phyloP scores from a whole-genome alignment of 2,329 filamentous ascomycete species.

The Fusarium floridanum region DNA sequence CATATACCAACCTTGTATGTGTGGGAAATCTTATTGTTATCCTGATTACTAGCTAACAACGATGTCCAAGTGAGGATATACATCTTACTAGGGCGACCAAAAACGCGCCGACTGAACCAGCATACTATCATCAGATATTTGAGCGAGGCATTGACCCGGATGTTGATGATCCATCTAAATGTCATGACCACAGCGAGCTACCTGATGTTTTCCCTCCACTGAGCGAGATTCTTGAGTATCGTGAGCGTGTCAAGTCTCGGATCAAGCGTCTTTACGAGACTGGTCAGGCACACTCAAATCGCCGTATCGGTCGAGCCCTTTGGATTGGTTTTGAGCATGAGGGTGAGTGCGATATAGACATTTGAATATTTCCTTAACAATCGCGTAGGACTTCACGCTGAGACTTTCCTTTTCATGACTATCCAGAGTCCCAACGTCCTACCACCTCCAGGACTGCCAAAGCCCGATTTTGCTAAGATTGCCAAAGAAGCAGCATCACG shows the following conservation, averaged over 20 bases:
- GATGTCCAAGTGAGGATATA: constrained; percentile 22
- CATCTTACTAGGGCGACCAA: constrained; percentile 11
- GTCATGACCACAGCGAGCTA: constrained; percentile 33
- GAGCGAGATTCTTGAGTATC: constrained; percentile 21
- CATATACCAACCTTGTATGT: constrained; percentile 36
- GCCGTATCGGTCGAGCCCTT: constrained; percentile 15
- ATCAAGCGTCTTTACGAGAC: constrained; percentile 14
- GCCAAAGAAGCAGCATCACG: constrained; percentile 22
- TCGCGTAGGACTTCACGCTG: constrained; percentile 15
- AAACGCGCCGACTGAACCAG: background rate
- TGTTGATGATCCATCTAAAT: constrained; percentile 27
- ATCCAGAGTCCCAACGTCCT: constrained; percentile 18
- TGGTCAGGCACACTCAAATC: background rate
- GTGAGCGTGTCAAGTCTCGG: constrained; percentile 17
- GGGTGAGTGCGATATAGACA: background rate
- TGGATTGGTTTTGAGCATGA: constrained; percentile 40
- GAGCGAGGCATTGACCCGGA: constrained; percentile 17
- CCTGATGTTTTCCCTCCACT: constrained; percentile 21
- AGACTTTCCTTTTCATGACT: constrained; percentile 36
- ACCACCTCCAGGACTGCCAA: background rate
- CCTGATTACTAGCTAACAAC: background rate
- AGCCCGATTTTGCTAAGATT: constrained; percentile 17
- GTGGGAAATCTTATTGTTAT: too few species aligned
- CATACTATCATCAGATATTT: background rate
- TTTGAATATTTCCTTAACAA: background rate